Percentiles rank a stretch among this genome's conserved stretches.
These are phyloP conservation scores for Helotiales sp. DNA, from an alignment of 2,329 filamentous ascomycete genomes.

Conservation along the genomic window DNA sequence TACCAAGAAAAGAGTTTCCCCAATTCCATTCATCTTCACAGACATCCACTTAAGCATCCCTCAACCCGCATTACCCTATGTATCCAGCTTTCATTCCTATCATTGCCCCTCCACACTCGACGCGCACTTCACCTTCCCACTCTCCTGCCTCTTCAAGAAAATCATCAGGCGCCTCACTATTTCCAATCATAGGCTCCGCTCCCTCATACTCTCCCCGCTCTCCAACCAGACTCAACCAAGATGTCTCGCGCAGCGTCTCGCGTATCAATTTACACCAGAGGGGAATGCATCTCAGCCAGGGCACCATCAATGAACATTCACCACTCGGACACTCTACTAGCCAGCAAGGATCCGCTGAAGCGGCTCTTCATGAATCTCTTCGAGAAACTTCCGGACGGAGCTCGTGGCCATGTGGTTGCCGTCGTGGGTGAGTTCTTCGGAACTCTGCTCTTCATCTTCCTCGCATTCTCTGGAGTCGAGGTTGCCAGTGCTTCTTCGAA, in stretches of 20 bases:
- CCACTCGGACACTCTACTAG: slow-evolving; percentile 16
- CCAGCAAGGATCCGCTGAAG: slow-evolving; percentile 23
- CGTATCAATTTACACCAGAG: neutral
- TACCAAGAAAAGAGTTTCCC: neutral
- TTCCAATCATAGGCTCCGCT: neutral
- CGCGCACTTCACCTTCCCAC: too few relatives aligned
- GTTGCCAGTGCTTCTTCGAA: slow-evolving; percentile 32
- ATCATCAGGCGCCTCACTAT: too few relatives aligned
- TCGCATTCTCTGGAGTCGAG: slow-evolving; percentile 34
- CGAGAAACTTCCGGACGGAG: slow-evolving; percentile 14
- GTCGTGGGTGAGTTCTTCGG: slow-evolving; percentile 51
- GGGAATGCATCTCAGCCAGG: neutral
- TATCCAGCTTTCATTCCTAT: neutral
- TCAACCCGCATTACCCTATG: neutral
- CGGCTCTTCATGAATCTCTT: slow-evolving; percentile 20
- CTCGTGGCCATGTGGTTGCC: slow-evolving; percentile 47
- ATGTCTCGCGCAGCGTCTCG: too few relatives aligned
- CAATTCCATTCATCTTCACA: neutral
- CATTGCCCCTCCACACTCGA: neutral
- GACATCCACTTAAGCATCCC: neutral
- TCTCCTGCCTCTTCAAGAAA: too few relatives aligned
- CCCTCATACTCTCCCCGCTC: too few relatives aligned
- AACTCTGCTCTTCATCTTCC: slow-evolving; percentile 41
- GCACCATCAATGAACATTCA: slow-evolving; percentile 21
- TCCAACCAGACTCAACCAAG: too few relatives aligned